phyloP scores from a whole-genome alignment of 1,139 yeast genomes.

The Sporopachydermia cereana region DNA sequence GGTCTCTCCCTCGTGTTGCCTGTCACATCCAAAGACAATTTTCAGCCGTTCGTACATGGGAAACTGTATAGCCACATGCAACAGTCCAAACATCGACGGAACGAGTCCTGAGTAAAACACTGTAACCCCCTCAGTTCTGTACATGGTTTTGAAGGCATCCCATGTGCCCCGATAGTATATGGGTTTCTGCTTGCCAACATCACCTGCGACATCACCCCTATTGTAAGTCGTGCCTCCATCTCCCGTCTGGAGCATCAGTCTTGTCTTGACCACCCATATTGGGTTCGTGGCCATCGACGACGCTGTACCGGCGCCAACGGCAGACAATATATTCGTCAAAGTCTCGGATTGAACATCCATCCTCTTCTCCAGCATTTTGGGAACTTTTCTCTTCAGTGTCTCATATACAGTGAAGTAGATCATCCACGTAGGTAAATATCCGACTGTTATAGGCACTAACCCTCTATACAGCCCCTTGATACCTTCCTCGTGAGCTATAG shows the following conservation, averaged over 20 bases:
- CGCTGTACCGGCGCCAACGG: slow-evolving; percentile 80
- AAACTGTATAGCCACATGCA: slow-evolving; percentile 94
- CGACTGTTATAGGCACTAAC: slow-evolving; percentile 77
- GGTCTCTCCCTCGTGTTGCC: slow-evolving; percentile 15
- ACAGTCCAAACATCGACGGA: slow-evolving; percentile 81
- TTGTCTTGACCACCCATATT: slow-evolving; percentile 92
- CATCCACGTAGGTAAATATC: slow-evolving; percentile 97
- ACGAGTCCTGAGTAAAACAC: slow-evolving; percentile 88
- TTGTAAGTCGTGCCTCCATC: slow-evolving; percentile 32
- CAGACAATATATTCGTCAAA: slow-evolving; percentile 60
- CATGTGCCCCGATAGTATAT: slow-evolving; percentile 61
- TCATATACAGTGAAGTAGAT: slow-evolving; percentile 89
- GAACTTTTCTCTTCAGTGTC: slow-evolving; percentile 40
- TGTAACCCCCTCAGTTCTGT: slow-evolving; percentile 59
- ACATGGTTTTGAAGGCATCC: slow-evolving; percentile 78
- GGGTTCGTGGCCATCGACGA: slow-evolving; percentile 90
- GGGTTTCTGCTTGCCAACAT: slow-evolving; percentile 11
- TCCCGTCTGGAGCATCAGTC: slow-evolving; percentile 80
- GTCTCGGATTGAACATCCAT: slow-evolving; percentile 34
- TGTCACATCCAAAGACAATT: slow-evolving; percentile 28
- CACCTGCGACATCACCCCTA: slow-evolving; percentile 13
- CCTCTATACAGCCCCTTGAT: slow-evolving; percentile 80
- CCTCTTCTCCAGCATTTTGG: slow-evolving; percentile 20
- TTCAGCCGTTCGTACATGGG: slow-evolving; percentile 89
- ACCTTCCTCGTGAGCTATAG: slow-evolving; percentile 70